Evolutionary conservation across 1,284 basidiomycete species (phyloP), one percentile per base, ranked within the genome.

Genomic region (Moesziomyces sp.): DNA sequence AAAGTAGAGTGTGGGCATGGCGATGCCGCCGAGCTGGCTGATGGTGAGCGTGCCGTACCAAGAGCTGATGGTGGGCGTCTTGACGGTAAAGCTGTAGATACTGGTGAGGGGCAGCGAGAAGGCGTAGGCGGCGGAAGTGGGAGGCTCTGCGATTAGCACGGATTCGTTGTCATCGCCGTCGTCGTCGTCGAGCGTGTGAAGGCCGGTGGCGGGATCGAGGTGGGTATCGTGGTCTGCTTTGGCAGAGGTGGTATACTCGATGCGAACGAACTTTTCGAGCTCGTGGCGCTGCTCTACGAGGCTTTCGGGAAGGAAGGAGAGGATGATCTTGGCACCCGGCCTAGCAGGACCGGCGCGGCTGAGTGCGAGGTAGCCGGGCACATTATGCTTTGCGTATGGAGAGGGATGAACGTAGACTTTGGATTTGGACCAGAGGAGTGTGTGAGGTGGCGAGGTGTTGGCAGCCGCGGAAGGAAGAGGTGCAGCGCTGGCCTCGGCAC

Each of bases 101-200:
- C 91, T 91, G 0, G 91, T 90, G 49, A 99, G 82, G 2, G 95
- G 92, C 0, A 97, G 90, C 18, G 94, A 96, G 86, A 98, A 98
- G 1, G 96, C 94, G 81, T 97, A 97, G 21, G 92, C 92, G 16
- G 76, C 55, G 2, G 76, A 69, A 40, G 75, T 64, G 26, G 76
- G 69, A 14, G 72, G 74, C 46, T 65, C 65, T 30, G 68, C 61
- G 53, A 76, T 77, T 35, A 74, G 66, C 56, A 65, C 52, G 11
- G 65, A 74, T 18, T 68, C 63, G 38, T 43, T 16, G 24, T 65
- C 60, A 19, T 71, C 56, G 11, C 56, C 51, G 11, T 64, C 60
- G 13, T 49, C 50, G 0, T 50, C 58, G 23, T 74, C 65, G 24
- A 75, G 55, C 16, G 59, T 52, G 13, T 74, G 67, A 10, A 70